A percentile compares a stretch with the other conserved stretches of the same genome.
phyloP scores from a whole-genome alignment of 352 stramenopile genomes.

The Globisporangium paroecandrum region DNA sequence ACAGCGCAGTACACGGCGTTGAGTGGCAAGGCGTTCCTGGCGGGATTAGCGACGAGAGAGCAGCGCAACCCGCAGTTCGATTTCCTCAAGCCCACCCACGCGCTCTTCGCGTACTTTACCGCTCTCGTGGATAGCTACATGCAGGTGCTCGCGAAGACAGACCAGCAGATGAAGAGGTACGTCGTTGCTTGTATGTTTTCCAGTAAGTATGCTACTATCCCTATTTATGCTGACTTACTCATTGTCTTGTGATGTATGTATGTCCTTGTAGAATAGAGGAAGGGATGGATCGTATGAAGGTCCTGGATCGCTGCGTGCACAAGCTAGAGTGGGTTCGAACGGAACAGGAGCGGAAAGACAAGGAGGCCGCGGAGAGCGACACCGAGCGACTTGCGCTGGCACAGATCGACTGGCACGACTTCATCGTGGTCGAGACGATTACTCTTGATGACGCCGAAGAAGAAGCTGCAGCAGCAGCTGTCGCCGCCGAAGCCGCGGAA shows the following conservation, averaged over 20 bases:
- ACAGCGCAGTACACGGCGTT: constrained; percentile 98
- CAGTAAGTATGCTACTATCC: neutral
- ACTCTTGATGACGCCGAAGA: constrained; percentile 92
- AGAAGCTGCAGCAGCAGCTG: constrained; percentile 22
- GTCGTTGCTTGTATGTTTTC: constrained; percentile 8
- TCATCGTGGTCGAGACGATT: constrained; percentile 99
- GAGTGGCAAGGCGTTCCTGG: constrained; percentile 94
- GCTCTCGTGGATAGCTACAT: constrained; percentile 96
- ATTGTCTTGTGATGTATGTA: neutral
- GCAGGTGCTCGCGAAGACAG: constrained; percentile 76
- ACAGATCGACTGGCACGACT: constrained; percentile 99
- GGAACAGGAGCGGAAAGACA: constrained; percentile 70
- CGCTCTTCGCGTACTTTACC: constrained; percentile 98
- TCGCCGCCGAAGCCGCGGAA: constrained; percentile 22
- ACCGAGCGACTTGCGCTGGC: constrained; percentile 66
- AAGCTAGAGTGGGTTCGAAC: constrained; percentile 77
- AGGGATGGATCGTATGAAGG: constrained; percentile 79
- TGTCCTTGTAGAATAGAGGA: constrained; percentile 43
- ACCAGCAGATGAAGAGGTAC: constrained; percentile 64
- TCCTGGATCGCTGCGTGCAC: constrained; percentile 83
- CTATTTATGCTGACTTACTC: neutral
- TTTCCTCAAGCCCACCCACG: constrained; percentile 97
- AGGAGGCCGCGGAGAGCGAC: constrained; percentile 70
- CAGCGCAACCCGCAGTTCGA: constrained; percentile 97
- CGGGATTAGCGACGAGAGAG: constrained; percentile 91